Base-by-base conservation (phyloP, 2,329 filamentous ascomycete species). In the Herpotrichia juniperi region DNA sequence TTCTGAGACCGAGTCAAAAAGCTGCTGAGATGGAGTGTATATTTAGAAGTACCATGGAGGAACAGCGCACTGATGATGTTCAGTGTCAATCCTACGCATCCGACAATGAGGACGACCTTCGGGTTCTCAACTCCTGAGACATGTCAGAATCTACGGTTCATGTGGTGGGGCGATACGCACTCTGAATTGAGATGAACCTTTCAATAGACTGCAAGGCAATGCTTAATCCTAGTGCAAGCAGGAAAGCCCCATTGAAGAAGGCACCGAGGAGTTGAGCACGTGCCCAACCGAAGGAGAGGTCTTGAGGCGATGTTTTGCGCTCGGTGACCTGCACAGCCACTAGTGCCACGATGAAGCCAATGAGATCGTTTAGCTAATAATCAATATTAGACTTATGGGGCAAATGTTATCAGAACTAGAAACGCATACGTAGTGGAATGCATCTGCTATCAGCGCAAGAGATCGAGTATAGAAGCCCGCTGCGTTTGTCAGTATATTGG, bases 241-340 rank as follows among this genome's bases (percentile, higher is more conserved):
- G 79, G 52, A 93, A 89, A 1, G 87, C 85, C 12, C 89, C 89
- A 63, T 93, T 93, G 79, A 92, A 93, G 71, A 93, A 93, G 19
- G 88, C 87, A 4, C 89, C 89, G 0, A 93, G 77, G 1, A 91
- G 71, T n/a, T 84, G 82, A 14, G 88, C 87, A 26, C 89, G 81
- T 50, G 89, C 86, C 88, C 88, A 92, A n/a, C 89, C 89, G 59
- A 89, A 92, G 0, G 88, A 84, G 14, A 89, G 78, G 9, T 78
- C 78, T 54, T 82, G 78, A 0, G 87, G 87, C 1, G 82, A 82
- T 4, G 81, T 73, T 39, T 77, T 75, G 35, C 79, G 75, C 57
- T 87, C 81, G 17, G 86, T 56, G 39, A 62, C 48, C 62, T 84
- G 78, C 16, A 89, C 74, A 16, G 88, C 87, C 11, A 80, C 75